phyloP scores from a whole-genome alignment of 805 yeast genomes.

The Lachancea dasiensis region DNA sequence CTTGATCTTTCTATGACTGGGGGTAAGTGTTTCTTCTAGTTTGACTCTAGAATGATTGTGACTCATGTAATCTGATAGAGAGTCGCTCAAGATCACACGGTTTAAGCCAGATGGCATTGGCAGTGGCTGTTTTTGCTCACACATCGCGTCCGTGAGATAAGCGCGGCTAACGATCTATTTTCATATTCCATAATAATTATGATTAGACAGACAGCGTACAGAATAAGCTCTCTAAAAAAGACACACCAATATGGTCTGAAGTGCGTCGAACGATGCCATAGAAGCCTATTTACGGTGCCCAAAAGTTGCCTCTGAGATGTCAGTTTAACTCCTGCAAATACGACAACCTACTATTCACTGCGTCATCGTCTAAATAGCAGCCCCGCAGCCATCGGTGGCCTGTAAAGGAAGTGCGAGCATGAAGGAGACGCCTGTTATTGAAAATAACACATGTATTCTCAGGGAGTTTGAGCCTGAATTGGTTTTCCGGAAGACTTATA shows the following conservation, averaged over 20 bases:
- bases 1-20: conserved; percentile 6
- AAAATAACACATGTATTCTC: conserved; percentile 62
- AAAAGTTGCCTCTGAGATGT: not conserved
- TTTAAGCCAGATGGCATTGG: no score
- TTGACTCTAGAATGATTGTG: conserved; percentile 9
- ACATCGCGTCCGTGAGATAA: no score
- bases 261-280: no score
- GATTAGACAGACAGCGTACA: no score
- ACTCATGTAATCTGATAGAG: conserved; percentile 1
- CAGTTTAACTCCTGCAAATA: conserved; percentile 23
- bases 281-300: no score
- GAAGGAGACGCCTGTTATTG: conserved; percentile 65
- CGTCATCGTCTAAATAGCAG: conserved; percentile 66
- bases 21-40: conserved; percentile 14
- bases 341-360: conserved; percentile 56
- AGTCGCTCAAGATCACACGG: not conserved
- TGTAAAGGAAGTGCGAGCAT: conserved; percentile 51
- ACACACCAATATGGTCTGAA: no score
- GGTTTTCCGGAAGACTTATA: conserved; percentile 48
- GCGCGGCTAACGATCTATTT: not conserved
- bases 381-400: conserved; percentile 69
- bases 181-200: no score
- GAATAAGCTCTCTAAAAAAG: no score
- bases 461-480: conserved; percentile 46
- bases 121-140: no score